Percentiles rank a stretch among this genome's conserved stretches.
phyloP scores from a whole-genome alignment of 768 basidiomycete genomes.

The Boletus subparvulus region DNA sequence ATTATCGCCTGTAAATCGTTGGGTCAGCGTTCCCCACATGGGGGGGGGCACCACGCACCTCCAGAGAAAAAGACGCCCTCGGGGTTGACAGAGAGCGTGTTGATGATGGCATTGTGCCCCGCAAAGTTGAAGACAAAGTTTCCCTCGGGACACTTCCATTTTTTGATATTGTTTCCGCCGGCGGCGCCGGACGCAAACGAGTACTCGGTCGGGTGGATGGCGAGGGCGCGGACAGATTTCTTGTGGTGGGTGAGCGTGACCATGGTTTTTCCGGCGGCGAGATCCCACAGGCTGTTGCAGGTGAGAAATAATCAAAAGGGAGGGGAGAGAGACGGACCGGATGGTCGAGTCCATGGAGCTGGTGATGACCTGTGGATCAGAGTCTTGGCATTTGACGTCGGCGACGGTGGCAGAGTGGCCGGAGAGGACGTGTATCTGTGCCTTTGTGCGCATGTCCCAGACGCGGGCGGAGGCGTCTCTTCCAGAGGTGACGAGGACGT shows the following conservation, averaged over 20 bases:
- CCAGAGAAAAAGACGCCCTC: slow-evolving; percentile 98
- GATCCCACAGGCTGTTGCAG: slow-evolving; percentile 79
- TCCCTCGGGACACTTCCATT: slow-evolving; percentile 99
- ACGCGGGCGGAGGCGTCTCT: slow-evolving; percentile 96
- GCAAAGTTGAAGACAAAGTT: slow-evolving; percentile 94
- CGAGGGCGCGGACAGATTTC: slow-evolving; percentile 91
- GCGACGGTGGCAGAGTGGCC: slow-evolving; percentile 96
- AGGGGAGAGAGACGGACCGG: slow-evolving; percentile 47
- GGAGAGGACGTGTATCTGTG: slow-evolving; percentile 88
- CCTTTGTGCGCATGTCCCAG: slow-evolving; percentile 99
- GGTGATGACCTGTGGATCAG: slow-evolving; percentile 97
- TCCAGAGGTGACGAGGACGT: slow-evolving; percentile 91
- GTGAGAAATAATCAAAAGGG: not conserved
- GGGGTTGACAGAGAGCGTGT: slow-evolving; percentile 88
- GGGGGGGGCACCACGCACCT: slow-evolving; percentile 42
- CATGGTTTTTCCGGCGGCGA: slow-evolving; percentile 97
- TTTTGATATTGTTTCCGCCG: slow-evolving; percentile 99
- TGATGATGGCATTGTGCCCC: slow-evolving; percentile 97
- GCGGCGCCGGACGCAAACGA: slow-evolving; percentile 94
- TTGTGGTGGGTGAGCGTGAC: slow-evolving; percentile 99
- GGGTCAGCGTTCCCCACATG: not conserved
- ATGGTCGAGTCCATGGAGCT: slow-evolving; percentile 98
- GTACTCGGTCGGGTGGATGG: slow-evolving; percentile 96
- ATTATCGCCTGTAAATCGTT: slow-evolving; percentile 67
- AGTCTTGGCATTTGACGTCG: slow-evolving; percentile 94